A percentile compares a stretch with the other conserved stretches of the same genome.
Evolutionary conservation across 305 asterid species (phyloP).

Genomic region (Solanum hybrid): DNA sequence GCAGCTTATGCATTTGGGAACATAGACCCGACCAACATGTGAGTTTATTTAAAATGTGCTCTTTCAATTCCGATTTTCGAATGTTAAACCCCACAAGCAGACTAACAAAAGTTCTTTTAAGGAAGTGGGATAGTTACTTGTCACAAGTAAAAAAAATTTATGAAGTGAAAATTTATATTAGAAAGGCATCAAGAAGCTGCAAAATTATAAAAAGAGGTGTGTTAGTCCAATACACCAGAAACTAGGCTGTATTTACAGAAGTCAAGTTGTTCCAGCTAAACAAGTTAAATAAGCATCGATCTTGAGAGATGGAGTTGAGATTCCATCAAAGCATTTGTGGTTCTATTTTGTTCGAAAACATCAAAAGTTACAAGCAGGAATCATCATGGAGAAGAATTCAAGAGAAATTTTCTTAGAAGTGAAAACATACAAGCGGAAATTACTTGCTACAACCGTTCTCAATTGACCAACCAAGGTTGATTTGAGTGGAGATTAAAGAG

Average conservation of each 20-base stretch:
- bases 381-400: not conserved
- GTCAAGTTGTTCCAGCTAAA: not conserved
- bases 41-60: not conserved
- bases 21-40: conserved; percentile 83
- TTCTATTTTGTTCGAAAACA: not conserved
- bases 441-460: not conserved
- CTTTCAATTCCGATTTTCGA: not conserved
- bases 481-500: not conserved
- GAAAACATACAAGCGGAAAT: not conserved
- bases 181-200: not conserved
- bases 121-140: not conserved
- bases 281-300: not conserved
- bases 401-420: not conserved
- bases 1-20: conserved; percentile 98
- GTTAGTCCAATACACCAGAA: not conserved
- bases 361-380: not conserved
- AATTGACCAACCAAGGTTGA: not conserved
- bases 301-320: not conserved
- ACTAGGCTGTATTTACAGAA: not conserved
- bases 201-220: not conserved
- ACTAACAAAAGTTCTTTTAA: not conserved
- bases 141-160: not conserved
- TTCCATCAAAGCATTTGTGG: not conserved
- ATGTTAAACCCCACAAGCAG: not conserved
- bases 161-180: not conserved